These are phyloP conservation scores for Xylariaceae sp. DNA, from an alignment of 2,329 filamentous ascomycete genomes.

Conservation along the genomic window DNA sequence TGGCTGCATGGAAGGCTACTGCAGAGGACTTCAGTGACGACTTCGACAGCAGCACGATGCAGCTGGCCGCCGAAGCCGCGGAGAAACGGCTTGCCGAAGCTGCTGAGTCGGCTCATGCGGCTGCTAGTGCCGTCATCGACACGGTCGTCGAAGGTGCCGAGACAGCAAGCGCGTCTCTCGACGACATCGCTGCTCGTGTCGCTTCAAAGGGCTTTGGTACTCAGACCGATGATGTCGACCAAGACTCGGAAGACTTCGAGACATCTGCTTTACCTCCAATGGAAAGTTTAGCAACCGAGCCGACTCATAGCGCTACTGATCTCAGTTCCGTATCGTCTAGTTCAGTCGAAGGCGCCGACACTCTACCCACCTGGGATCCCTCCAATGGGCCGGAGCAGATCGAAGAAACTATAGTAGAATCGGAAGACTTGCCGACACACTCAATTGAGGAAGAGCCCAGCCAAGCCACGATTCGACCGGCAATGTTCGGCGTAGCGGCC, in stretches of 20 bases:
- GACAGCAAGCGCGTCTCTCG: constrained; percentile 16
- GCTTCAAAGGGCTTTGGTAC: constrained; percentile 18
- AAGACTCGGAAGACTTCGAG: constrained; percentile 16
- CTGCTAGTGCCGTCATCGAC: constrained; percentile 1
- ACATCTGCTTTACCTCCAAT: constrained; percentile 21
- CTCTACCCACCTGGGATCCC: constrained; percentile 17
- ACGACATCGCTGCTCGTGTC: constrained; percentile 29
- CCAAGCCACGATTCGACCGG: constrained; percentile 37
- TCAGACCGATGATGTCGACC: constrained; percentile 17
- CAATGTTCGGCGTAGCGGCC: constrained; percentile 46
- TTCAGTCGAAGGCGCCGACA: constrained; percentile 26
- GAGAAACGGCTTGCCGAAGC: constrained; percentile 29
- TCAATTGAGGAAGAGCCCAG: constrained; percentile 18
- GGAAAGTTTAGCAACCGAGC: constrained; percentile 20
- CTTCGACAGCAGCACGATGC: constrained; percentile 65
- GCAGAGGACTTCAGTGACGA: constrained; percentile 70
- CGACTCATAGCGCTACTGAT: constrained; percentile 22
- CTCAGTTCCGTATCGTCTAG: constrained; percentile 24
- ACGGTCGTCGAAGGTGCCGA: not conserved
- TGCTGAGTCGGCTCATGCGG: constrained; percentile 19
- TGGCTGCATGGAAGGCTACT: constrained; percentile 76
- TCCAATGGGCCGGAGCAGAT: constrained; percentile 27
- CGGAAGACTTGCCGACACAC: constrained; percentile 21
- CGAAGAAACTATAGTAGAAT: constrained; percentile 32
- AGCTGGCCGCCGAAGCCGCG: constrained; percentile 47